A percentile compares a stretch with the other conserved stretches of the same genome.
These are phyloP conservation scores for Saccharomyces hybrid DNA, from an alignment of 1,139 yeast genomes.

Conservation along the genomic window DNA sequence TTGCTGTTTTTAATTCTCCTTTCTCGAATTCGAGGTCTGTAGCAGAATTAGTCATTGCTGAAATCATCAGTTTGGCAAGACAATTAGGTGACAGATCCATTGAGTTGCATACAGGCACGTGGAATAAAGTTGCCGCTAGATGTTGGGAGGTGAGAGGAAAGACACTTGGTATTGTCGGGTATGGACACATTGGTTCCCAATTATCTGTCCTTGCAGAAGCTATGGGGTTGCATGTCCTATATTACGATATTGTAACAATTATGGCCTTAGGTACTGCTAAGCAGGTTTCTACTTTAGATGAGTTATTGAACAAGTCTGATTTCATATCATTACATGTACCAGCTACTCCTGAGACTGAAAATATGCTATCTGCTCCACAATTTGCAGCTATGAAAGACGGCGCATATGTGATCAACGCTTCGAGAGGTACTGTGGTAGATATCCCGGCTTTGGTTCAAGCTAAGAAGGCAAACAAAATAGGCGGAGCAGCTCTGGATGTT, in stretches of 20 bases:
- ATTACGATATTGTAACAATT: slow-evolving; percentile 85
- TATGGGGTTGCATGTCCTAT: slow-evolving; percentile 94
- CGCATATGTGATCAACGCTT: slow-evolving; percentile 86
- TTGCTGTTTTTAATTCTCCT: slow-evolving; percentile 97
- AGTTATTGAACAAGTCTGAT: slow-evolving; percentile 72
- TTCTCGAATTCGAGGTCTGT: slow-evolving; percentile 97
- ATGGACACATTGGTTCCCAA: slow-evolving; percentile 98
- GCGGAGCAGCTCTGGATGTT: slow-evolving; percentile 96
- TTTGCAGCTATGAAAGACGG: slow-evolving; percentile 96
- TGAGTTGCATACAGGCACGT: slow-evolving; percentile 92
- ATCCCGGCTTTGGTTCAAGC: slow-evolving; percentile 90
- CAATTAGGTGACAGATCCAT: slow-evolving; percentile 95
- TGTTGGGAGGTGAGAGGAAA: slow-evolving; percentile 99
- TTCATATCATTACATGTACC: slow-evolving; percentile 94
- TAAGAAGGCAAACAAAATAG: slow-evolving; percentile 85
- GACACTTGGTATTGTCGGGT: slow-evolving; percentile 93
- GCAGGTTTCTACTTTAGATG: slow-evolving; percentile 81
- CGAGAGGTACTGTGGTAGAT: slow-evolving; percentile 96
- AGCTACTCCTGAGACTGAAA: slow-evolving; percentile 84
- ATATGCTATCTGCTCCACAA: slow-evolving; percentile 83
- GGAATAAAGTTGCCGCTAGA: slow-evolving; percentile 92
- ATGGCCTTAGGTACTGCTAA: slow-evolving; percentile 97
- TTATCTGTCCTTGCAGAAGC: slow-evolving; percentile 94
- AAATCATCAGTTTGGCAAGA: slow-evolving; percentile 87
- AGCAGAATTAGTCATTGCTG: slow-evolving; percentile 95